Percentiles rank a stretch among this genome's conserved stretches.
Conservation (phyloP, 495 filamentous ascomycete genomes). For the Friedmanniomyces simplex region DNA sequence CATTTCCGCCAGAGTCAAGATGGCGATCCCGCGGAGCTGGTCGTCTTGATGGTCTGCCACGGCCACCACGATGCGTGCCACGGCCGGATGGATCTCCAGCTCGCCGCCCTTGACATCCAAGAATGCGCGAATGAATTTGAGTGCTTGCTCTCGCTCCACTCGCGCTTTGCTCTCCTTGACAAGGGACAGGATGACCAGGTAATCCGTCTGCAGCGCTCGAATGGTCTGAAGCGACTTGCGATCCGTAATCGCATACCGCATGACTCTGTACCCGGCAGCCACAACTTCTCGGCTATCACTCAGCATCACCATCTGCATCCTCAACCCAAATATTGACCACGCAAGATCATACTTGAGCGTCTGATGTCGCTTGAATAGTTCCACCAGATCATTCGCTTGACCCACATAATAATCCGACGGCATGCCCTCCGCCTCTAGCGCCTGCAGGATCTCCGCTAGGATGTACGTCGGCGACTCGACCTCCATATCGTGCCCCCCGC, state of each 20-base stretch:
- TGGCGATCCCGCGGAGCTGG: constrained; percentile 73
- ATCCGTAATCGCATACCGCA: constrained; percentile 89
- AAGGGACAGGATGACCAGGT: constrained; percentile 79
- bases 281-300: constrained; percentile 93
- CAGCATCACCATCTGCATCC: constrained; percentile 89
- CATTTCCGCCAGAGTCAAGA: constrained; percentile 87
- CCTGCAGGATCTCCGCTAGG: constrained; percentile 77
- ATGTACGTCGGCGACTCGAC: constrained; percentile 70
- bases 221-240: constrained; percentile 80
- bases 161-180: constrained; percentile 92
- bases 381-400: constrained; percentile 78
- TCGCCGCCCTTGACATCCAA: constrained; percentile 92
- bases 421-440: constrained; percentile 76
- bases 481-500: constrained; percentile 50
- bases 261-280: constrained; percentile 85
- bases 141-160: constrained; percentile 89
- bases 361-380: constrained; percentile 84
- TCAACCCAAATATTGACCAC: constrained; percentile 85
- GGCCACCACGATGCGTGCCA: constrained; percentile 78
- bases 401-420: constrained; percentile 90
- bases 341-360: constrained; percentile 91
- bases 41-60: constrained; percentile 85
- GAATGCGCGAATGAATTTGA: constrained; percentile 94
- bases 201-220: constrained; percentile 77
- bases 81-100: constrained; percentile 71